Percentiles rank a stretch among this genome's conserved stretches.
Conservation (phyloP, 1,284 basidiomycete species). For the Ceratobasidium papillatum region DNA sequence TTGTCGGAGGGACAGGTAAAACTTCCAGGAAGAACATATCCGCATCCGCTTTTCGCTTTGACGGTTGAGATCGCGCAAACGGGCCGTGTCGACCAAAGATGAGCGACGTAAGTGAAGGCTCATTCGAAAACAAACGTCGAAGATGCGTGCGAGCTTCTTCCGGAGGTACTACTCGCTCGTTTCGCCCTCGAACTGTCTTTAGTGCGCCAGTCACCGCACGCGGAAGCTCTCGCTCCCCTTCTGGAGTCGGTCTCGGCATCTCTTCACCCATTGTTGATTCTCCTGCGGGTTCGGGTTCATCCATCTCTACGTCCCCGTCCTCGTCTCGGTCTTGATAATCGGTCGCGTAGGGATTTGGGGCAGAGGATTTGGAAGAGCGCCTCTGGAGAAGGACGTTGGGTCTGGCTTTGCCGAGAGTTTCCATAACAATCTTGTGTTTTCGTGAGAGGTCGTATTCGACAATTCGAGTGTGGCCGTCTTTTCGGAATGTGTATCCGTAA, state of each 20-base stretch:
- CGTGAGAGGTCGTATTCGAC: conserved; percentile 88
- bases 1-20: conserved; percentile 90
- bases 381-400: conserved; percentile 65
- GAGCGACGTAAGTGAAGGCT: conserved; percentile 81
- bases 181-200: conserved; percentile 78
- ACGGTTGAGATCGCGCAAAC: conserved; percentile 67
- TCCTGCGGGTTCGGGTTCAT: conserved; percentile 48
- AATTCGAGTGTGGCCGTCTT: conserved; percentile 94
- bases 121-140: conserved; percentile 87
- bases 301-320: conserved; percentile 46
- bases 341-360: conserved; percentile 38
- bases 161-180: conserved; percentile 89
- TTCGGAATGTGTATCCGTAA: conserved; percentile 86
- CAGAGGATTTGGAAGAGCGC: conserved; percentile 30
- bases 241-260: conserved; percentile 58
- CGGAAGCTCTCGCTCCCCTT: conserved; percentile 59
- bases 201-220: conserved; percentile 79
- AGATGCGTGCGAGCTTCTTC: conserved; percentile 95
- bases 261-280: conserved; percentile 57
- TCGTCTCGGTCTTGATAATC: conserved; percentile 38
- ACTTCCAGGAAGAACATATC: conserved; percentile 99
- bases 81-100: conserved; percentile 94
- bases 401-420: conserved; percentile 64
- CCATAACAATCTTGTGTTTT: conserved; percentile 79
- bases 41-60: conserved; percentile 69